phyloP scores from a whole-genome alignment of 225 moss, liverwort and hornwort species.

The Pseudoscleropodium purum region DNA sequence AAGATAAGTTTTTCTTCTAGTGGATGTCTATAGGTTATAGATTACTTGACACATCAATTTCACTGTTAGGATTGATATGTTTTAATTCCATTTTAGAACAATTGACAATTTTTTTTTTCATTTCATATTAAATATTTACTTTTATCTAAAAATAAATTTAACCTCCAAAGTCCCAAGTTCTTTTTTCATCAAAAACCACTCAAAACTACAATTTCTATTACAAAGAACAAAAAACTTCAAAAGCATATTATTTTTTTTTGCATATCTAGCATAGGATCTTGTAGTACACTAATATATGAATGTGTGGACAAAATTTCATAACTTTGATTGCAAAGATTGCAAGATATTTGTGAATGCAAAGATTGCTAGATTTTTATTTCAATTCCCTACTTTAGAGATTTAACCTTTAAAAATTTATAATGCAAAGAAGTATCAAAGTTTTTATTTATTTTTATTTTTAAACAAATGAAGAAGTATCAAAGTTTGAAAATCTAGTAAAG shows the following conservation, averaged over 20 bases:
- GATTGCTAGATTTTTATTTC: neutral
- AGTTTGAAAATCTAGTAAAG: neutral
- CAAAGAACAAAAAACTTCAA: neutral
- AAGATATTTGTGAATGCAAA: neutral
- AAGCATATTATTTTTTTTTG: neutral
- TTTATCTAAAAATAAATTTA: rapidly evolving
- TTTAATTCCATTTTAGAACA: neutral
- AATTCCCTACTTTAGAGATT: neutral
- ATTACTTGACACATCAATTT: neutral
- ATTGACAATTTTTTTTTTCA: rapidly evolving
- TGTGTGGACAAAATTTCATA: neutral
- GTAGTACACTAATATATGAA: rapidly evolving
- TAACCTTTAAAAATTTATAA: neutral
- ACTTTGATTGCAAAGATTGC: neutral
- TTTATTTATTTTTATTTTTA: no score
- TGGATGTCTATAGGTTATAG: neutral
- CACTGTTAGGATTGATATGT: neutral
- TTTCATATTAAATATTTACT: neutral
- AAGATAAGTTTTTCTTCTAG: no score
- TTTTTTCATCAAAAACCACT: neutral
- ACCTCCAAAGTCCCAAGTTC: no score
- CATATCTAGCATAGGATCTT: neutral
- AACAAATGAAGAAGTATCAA: neutral
- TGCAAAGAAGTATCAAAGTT: neutral
- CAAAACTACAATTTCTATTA: neutral